Conservation (phyloP, 2,329 filamentous ascomycete genomes). For the Bertia moriformis region DNA sequence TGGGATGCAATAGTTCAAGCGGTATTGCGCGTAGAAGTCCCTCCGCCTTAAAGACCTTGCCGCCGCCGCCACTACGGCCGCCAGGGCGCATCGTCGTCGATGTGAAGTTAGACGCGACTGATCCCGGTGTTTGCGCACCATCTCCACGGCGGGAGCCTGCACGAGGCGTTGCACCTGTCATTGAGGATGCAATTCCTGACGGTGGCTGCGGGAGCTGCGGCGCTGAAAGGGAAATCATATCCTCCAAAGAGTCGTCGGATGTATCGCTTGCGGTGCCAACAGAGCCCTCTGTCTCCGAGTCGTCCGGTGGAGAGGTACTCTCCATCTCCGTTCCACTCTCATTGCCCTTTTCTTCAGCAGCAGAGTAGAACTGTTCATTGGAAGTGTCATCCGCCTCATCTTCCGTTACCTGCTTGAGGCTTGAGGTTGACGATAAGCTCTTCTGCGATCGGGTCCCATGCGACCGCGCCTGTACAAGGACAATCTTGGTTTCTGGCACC, state of each 20-base stretch:
- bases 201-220: conserved; percentile 61
- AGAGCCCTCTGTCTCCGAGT: conserved; percentile 9
- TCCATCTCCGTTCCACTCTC: conserved; percentile 35
- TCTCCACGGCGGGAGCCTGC: conserved; percentile 46
- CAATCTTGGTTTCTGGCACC: conserved; percentile 64
- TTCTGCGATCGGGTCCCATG: conserved; percentile 29
- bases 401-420: conserved; percentile 42
- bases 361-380: conserved; percentile 85
- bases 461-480: conserved; percentile 55
- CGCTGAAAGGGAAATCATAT: conserved; percentile 78
- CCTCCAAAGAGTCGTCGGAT: conserved; percentile 82
- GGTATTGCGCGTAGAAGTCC: conserved; percentile 60
- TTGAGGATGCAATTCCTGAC: conserved; percentile 68
- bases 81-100: conserved; percentile 67
- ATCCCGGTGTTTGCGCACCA: conserved; percentile 69
- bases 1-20: conserved; percentile 70
- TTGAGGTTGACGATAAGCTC: conserved; percentile 22
- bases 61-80: conserved; percentile 24
- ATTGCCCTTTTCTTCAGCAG: conserved; percentile 62
- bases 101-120: conserved; percentile 79
- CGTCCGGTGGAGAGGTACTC: conserved; percentile 20
- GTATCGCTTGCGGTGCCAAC: conserved; percentile 14
- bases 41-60: conserved; percentile 71
- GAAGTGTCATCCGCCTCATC: conserved; percentile 63
- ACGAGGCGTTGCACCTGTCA: conserved; percentile 37